These are phyloP conservation scores for Sclerotinia glacialis DNA, from an alignment of 2,329 filamentous ascomycete genomes.

Conservation along the genomic window DNA sequence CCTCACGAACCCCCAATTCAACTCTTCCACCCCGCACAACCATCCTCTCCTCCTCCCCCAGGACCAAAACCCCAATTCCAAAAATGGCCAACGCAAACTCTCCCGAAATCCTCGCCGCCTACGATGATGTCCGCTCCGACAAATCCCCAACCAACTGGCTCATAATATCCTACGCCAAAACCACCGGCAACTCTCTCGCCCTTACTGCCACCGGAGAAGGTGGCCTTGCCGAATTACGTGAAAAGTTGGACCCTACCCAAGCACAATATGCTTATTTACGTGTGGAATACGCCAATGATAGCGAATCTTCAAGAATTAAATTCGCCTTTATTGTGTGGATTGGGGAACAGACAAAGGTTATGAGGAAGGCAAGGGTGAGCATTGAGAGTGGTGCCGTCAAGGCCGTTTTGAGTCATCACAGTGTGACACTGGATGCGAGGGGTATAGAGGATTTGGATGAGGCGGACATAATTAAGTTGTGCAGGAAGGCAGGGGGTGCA, in stretches of 20 bases:
- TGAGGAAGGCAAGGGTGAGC: conserved; percentile 67
- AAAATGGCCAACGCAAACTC: conserved; percentile 56
- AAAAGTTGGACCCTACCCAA: conserved; percentile 48
- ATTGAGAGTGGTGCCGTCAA: conserved; percentile 67
- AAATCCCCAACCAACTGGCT: conserved; percentile 66
- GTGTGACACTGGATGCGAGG: conserved; percentile 60
- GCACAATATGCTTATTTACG: conserved; percentile 45
- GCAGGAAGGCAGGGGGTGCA: conserved; percentile 65
- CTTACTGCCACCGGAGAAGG: conserved; percentile 59
- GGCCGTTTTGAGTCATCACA: conserved; percentile 61
- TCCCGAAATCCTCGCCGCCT: conserved; percentile 60
- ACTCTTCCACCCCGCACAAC: conserved; percentile 4
- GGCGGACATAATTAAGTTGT: conserved; percentile 56
- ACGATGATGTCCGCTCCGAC: conserved; percentile 65
- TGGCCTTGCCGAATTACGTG: conserved; percentile 57
- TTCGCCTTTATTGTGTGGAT: conserved; percentile 68
- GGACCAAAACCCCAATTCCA: not conserved
- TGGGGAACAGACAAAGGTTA: conserved; percentile 61
- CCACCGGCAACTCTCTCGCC: conserved; percentile 54
- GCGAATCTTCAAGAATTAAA: conserved; percentile 66
- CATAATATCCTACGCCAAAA: conserved; percentile 58
- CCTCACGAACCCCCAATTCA: not conserved
- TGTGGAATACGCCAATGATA: conserved; percentile 69
- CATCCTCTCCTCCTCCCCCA: not conserved
- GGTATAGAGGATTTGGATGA: conserved; percentile 60